phyloP scores from a whole-genome alignment of 306 rosid species.

The Mucuna pruriens region DNA sequence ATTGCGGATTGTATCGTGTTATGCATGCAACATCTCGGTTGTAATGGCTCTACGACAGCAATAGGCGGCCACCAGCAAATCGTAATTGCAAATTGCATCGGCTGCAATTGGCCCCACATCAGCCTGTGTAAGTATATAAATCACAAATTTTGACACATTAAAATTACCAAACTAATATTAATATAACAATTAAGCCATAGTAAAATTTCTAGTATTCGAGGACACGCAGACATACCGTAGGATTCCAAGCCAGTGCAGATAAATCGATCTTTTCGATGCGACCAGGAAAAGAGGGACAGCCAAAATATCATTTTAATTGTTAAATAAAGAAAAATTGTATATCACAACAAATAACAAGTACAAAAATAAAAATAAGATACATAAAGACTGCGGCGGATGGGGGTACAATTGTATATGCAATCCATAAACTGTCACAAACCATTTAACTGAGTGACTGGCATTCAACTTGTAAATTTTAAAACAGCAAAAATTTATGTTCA shows the following conservation, averaged over 20 bases:
- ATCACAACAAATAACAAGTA: background rate
- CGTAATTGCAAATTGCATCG: too few relatives aligned
- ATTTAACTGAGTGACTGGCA: background rate
- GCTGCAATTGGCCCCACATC: too few relatives aligned
- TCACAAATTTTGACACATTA: background rate
- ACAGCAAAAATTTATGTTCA: constrained; percentile 2
- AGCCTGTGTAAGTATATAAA: too few relatives aligned
- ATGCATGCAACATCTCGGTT: background rate
- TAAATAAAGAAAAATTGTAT: background rate
- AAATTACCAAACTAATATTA: background rate
- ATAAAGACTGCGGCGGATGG: background rate
- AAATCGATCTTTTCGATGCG: background rate
- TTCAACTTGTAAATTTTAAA: constrained; percentile 1
- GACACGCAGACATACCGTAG: background rate
- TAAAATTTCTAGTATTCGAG: background rate
- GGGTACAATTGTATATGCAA: constrained; percentile 5
- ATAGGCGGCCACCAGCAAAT: too few relatives aligned
- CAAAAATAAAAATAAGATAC: background rate
- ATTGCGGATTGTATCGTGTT: background rate
- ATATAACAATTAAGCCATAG: background rate
- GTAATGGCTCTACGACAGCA: background rate
- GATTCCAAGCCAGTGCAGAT: background rate
- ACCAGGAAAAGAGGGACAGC: background rate
- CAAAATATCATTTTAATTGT: background rate
- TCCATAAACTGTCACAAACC: background rate